Evolutionary conservation across 805 yeast genomes (phyloP), one percentile per base, ranked within the genome.

Genomic region (Ogataea corticis): DNA sequence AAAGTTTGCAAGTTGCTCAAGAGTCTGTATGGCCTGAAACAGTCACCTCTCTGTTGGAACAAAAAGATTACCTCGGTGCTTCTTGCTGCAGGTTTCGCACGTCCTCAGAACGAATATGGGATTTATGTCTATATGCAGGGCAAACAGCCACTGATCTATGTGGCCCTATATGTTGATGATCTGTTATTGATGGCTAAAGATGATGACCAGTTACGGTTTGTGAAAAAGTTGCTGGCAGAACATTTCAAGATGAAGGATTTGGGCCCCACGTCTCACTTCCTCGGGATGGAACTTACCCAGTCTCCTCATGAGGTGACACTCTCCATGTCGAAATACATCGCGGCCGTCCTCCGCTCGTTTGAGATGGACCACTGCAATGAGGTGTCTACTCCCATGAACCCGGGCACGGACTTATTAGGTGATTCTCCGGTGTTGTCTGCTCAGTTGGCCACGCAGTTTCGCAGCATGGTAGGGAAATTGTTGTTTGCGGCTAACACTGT

Each of bases 401-500:
- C 7, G 6, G 31, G 31, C 4, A 28, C 14, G 7, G 31, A 28
- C 31, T 11, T n/a, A 12, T n/a, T n/a, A n/a, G n/a, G n/a, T n/a
- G 31, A 28, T 6, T 28, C 31, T 4, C 31, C 31, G 5, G 13
- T 28, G 13, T 11, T 28, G 31, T 4, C n/a, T 4, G 7, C 6
- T n/a, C 13, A 28, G 13, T 4, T 7, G 13, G 11, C 38, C 17
- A 44, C 42, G 21, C 12, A 3, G n/a, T 45, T n/a, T 31, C 48
- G 48, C 48, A 40, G 48, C 44, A 40, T 45, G 44, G 48, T 45
- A 34, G 44, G 48, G 44, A 45, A 40, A 30, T 25, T 45, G 41
- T 14, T 45, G 18, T 45, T 45, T 35, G 48, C 44, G 35, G 48
- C 48, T 13, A 41, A 45, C 17, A 45, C 48, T 2, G 44, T n/a